Evolutionary conservation across 441 rosid species (phyloP).

Genomic region (Lagerstroemia fauriei): DNA sequence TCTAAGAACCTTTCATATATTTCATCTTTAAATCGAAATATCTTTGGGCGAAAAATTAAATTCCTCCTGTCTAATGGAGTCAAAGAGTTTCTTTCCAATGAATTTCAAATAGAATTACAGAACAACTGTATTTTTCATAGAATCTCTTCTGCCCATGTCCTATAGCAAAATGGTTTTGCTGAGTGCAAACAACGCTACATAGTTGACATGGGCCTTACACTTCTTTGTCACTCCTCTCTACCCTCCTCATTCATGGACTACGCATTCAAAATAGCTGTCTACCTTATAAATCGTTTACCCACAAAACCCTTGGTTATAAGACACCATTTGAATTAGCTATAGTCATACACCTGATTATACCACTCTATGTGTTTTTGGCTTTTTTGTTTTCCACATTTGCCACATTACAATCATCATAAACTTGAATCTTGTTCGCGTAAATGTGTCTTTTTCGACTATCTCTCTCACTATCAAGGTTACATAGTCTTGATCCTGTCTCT

Average conservation of each 20-base stretch:
- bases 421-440: background rate
- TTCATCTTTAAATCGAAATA: background rate
- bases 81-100: background rate
- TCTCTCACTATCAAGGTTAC: background rate
- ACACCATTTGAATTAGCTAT: background rate
- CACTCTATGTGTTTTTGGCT: conserved; percentile 1
- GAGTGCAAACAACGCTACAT: background rate
- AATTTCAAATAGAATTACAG: background rate
- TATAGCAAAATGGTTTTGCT: background rate
- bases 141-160: background rate
- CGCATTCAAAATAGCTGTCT: background rate
- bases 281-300: background rate
- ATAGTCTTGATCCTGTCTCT: background rate
- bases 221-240: background rate
- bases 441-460: background rate
- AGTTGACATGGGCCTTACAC: conserved; percentile 8
- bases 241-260: background rate
- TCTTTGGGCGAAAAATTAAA: background rate
- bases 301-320: background rate
- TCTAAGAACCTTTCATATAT: background rate
- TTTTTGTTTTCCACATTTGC: background rate
- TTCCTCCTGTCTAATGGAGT: background rate
- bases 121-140: background rate
- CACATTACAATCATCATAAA: background rate
- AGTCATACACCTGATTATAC: background rate